phyloP scores from a whole-genome alignment of 2,329 filamentous ascomycete species.

The Hirsutella rhossiliensis region DNA sequence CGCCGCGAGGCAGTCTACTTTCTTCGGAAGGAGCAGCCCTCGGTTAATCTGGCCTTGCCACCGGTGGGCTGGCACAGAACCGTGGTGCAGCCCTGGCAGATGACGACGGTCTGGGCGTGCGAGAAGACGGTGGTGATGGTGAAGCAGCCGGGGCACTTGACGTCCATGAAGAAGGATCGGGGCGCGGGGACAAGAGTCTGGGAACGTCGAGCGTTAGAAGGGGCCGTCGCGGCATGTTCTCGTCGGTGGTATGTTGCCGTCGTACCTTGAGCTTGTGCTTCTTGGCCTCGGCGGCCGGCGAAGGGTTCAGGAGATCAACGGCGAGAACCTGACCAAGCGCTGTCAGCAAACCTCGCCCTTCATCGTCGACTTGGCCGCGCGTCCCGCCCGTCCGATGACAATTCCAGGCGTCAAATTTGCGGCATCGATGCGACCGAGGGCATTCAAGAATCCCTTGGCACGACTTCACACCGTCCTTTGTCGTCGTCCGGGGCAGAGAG shows the following conservation, averaged over 20 bases:
- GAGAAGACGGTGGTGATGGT: conserved; percentile 99
- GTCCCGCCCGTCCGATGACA: not conserved
- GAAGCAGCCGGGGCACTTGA: conserved; percentile 99
- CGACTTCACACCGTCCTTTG: conserved; percentile 9
- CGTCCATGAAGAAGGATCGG: conserved; percentile 99
- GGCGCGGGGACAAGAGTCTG: conserved; percentile 90
- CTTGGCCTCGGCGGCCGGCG: conserved; percentile 92
- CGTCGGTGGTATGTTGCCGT: conserved; percentile 8
- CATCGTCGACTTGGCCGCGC: not conserved
- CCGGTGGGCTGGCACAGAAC: conserved; percentile 99
- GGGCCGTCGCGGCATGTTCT: not conserved
- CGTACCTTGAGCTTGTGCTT: conserved; percentile 99
- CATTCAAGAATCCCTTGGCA: not conserved
- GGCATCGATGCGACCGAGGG: not conserved
- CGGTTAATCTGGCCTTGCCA: conserved; percentile 96
- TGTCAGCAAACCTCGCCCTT: conserved; percentile 29
- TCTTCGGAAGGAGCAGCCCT: conserved; percentile 99
- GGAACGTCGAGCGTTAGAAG: conserved; percentile 9
- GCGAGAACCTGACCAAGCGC: conserved; percentile 76
- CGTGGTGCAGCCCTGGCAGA: conserved; percentile 99
- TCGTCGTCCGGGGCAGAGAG: conserved; percentile 4
- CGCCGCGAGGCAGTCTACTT: conserved; percentile 64
- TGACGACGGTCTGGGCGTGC: conserved; percentile 99
- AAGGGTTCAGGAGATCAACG: conserved; percentile 99
- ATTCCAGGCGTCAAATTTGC: not conserved